A percentile compares a stretch with the other conserved stretches of the same genome.
phyloP scores from a whole-genome alignment of 179 eudicot genomes.

The Sideroxylon spinosum region DNA sequence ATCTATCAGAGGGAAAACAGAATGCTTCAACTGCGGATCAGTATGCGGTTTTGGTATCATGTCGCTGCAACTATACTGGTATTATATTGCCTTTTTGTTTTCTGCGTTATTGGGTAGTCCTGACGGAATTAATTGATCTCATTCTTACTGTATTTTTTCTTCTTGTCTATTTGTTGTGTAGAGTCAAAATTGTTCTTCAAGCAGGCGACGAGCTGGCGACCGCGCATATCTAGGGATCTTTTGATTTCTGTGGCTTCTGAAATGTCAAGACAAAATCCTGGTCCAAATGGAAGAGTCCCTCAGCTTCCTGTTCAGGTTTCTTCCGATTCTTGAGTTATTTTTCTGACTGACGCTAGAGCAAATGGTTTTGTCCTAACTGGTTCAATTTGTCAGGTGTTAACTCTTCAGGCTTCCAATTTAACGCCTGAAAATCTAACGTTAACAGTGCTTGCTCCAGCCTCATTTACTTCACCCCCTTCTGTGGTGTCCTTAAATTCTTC shows the following conservation, averaged over 20 bases:
- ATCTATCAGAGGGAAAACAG: slow-evolving; percentile 36
- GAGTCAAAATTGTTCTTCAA: slow-evolving; percentile 90
- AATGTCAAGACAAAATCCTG: slow-evolving; percentile 60
- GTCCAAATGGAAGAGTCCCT: slow-evolving; percentile 53
- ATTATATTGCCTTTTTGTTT: slow-evolving; percentile 16
- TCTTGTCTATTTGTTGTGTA: slow-evolving; percentile 22
- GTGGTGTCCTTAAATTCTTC: slow-evolving; percentile 70
- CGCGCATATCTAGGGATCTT: slow-evolving; percentile 78
- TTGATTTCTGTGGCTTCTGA: slow-evolving; percentile 96
- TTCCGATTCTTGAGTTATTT: background rate
- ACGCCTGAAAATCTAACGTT: slow-evolving; percentile 80
- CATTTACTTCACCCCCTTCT: slow-evolving; percentile 71
- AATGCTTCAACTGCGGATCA: slow-evolving; percentile 46
- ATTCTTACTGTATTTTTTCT: background rate
- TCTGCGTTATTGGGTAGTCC: background rate
- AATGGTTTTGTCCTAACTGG: background rate
- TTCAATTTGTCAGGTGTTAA: slow-evolving; percentile 58
- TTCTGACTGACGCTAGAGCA: background rate
- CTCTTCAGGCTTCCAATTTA: slow-evolving; percentile 96
- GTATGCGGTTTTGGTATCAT: slow-evolving; percentile 84
- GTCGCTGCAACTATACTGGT: slow-evolving; percentile 92
- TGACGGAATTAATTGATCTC: slow-evolving; percentile 1
- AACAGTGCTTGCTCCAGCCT: slow-evolving; percentile 92
- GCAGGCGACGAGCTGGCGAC: slow-evolving; percentile 84
- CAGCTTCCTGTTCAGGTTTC: slow-evolving; percentile 83